These are phyloP conservation scores for Urtica urens DNA, from an alignment of 306 rosid species.

Conservation along the genomic window DNA sequence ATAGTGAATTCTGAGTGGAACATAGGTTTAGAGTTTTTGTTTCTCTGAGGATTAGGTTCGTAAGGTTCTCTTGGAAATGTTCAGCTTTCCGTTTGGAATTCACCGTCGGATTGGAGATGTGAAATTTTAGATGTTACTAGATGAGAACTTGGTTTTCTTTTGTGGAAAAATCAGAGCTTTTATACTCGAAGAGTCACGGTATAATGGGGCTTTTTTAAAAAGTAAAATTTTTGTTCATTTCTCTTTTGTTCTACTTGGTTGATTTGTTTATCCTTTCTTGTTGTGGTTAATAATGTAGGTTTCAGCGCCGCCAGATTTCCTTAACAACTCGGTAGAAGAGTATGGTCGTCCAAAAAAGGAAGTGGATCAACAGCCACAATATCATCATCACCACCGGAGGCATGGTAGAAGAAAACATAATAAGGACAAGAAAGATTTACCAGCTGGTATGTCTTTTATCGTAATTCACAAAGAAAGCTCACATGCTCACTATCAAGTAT, in stretches of 20 bases:
- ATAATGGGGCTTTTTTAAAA: background rate
- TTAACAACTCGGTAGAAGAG: constrained; percentile 65
- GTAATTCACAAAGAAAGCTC: no score
- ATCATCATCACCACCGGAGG: constrained; percentile 26
- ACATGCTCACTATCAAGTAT: no score
- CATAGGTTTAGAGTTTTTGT: background rate
- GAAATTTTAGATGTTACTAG: background rate
- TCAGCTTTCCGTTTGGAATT: background rate
- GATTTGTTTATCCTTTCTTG: background rate
- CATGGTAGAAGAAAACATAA: constrained; percentile 42
- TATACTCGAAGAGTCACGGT: background rate
- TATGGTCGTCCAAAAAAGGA: constrained; percentile 25
- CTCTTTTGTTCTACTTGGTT: no score
- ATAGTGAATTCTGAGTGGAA: background rate
- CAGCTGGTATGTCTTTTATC: constrained; percentile 37
- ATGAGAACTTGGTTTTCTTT: no score
- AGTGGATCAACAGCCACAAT: constrained; percentile 37
- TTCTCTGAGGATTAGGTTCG: background rate
- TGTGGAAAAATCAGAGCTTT: background rate
- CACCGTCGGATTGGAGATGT: background rate
- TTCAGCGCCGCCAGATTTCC: constrained; percentile 79
- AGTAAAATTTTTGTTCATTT: background rate
- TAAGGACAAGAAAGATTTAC: constrained; percentile 64
- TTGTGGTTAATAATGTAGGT: constrained; percentile 30
- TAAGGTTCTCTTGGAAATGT: background rate